Conservation (phyloP, 2,329 filamentous ascomycete genomes). For the Leptoxyphium fumago region DNA sequence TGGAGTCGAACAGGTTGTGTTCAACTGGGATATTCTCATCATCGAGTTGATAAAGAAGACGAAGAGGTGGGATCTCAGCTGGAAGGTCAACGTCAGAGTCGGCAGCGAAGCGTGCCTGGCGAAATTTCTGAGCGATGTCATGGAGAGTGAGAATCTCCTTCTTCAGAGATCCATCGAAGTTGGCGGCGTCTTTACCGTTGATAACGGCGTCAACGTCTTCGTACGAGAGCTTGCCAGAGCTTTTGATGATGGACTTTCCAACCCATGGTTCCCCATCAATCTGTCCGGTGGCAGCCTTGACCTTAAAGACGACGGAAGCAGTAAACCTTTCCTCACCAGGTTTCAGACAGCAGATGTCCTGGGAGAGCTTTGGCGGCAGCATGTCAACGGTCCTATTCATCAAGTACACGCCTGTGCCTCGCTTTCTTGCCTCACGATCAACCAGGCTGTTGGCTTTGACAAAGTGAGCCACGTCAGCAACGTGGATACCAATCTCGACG, state of each 20-base stretch:
- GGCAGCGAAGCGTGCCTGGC: conserved; percentile 63
- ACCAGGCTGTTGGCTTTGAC: conserved; percentile 92
- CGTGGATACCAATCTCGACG: conserved; percentile 88
- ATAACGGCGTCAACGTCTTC: conserved; percentile 75
- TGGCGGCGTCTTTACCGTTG: conserved; percentile 42
- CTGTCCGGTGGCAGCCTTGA: conserved; percentile 69
- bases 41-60: conserved; percentile 83
- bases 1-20: conserved; percentile 89
- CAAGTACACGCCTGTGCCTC: conserved; percentile 87
- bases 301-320: conserved; percentile 83
- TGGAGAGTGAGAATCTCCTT: conserved; percentile 72
- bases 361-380: conserved; percentile 71
- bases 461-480: conserved; percentile 90
- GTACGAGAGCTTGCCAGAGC: conserved; percentile 69
- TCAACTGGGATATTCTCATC: conserved; percentile 97
- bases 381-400: conserved; percentile 80
- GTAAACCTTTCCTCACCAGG: conserved; percentile 83
- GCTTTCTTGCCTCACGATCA: conserved; percentile 94
- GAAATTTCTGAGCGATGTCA: conserved; percentile 75
- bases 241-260: conserved; percentile 87
- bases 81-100: conserved; percentile 50
- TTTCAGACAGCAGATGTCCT: conserved; percentile 73
- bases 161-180: conserved; percentile 49
- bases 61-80: conserved; percentile 56
- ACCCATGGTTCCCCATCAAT: conserved; percentile 84